A percentile compares a stretch with the other conserved stretches of the same genome.
Conservation (phyloP, 2,329 filamentous ascomycete species). For the Ascochyta clinopodiicola region DNA sequence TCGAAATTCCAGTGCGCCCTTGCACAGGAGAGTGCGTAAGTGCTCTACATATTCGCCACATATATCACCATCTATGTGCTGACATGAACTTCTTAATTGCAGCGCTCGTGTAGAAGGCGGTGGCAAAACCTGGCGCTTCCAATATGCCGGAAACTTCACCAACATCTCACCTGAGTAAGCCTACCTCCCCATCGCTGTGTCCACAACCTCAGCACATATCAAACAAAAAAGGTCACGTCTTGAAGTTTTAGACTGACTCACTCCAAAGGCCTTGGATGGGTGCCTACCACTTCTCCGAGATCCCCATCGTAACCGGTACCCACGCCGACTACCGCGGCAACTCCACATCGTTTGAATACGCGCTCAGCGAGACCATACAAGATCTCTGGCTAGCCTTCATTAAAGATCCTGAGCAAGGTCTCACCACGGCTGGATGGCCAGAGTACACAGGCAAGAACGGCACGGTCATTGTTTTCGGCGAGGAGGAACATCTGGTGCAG, state of each 20-base stretch:
- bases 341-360: slow-evolving; percentile 29
- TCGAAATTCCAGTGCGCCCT: too few relatives aligned
- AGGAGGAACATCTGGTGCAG: not conserved
- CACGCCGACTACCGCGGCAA: slow-evolving; percentile 1
- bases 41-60: too few relatives aligned
- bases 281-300: too few relatives aligned
- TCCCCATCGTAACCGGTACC: too few relatives aligned
- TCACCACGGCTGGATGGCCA: slow-evolving; percentile 36
- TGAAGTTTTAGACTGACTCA: not conserved
- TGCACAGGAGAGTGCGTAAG: too few relatives aligned
- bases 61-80: not conserved
- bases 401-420: slow-evolving; percentile 31
- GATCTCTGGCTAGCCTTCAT: slow-evolving; percentile 41
- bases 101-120: not conserved
- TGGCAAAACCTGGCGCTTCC: not conserved
- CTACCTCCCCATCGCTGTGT: too few relatives aligned
- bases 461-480: not conserved
- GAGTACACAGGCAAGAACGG: not conserved
- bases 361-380: slow-evolving; percentile 42
- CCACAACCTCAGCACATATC: too few relatives aligned
- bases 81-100: not conserved
- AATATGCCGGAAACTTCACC: not conserved
- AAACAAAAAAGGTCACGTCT: too few relatives aligned
- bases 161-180: not conserved
- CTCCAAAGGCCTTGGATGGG: too few relatives aligned